Conservation (phyloP, 2,329 filamentous ascomycete species). For the Xylaria sp. region DNA sequence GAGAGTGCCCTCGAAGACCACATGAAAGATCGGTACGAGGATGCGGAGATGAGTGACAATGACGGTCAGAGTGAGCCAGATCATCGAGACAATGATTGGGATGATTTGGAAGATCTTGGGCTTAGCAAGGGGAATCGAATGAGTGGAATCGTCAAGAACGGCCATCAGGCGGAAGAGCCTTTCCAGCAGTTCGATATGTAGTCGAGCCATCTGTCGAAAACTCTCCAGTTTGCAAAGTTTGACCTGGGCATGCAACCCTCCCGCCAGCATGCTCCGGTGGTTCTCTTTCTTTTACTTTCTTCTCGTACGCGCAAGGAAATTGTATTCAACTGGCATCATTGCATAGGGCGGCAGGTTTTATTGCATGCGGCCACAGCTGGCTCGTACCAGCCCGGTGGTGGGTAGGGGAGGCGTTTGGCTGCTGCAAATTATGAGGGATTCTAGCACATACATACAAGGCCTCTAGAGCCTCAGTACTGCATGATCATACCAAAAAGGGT, state of each 20-base stretch:
- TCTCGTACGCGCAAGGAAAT: conserved; percentile 34
- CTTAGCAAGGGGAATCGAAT: conserved; percentile 61
- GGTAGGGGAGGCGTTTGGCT: conserved; percentile 39
- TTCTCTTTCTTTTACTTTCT: conserved; percentile 31
- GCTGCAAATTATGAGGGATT: conserved; percentile 40
- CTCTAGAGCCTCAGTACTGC: conserved; percentile 30
- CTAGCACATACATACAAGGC: conserved; percentile 41
- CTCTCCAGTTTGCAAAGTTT: conserved; percentile 11
- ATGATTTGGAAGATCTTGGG: conserved; percentile 62
- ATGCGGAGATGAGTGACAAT: conserved; percentile 67
- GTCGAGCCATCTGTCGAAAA: conserved; percentile 35
- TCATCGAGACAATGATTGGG: conserved; percentile 59
- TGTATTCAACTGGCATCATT: conserved; percentile 45
- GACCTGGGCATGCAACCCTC: conserved; percentile 1
- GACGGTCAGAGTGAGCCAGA: conserved; percentile 51
- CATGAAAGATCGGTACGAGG: conserved; percentile 62
- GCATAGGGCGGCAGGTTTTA: conserved; percentile 46
- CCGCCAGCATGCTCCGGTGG: conserved; percentile 20
- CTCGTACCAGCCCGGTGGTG: conserved; percentile 34
- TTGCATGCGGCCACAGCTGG: conserved; percentile 41
- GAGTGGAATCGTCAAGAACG: conserved; percentile 66
- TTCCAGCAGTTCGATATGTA: conserved; percentile 69
- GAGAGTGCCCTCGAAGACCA: conserved; percentile 93
- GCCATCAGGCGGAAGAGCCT: conserved; percentile 59
- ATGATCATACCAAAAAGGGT: conserved; percentile 30